Percentiles rank a stretch among this genome's conserved stretches.
Evolutionary conservation across 345 rosid genomes (phyloP).

Genomic region (Capsella bursapastoris): DNA sequence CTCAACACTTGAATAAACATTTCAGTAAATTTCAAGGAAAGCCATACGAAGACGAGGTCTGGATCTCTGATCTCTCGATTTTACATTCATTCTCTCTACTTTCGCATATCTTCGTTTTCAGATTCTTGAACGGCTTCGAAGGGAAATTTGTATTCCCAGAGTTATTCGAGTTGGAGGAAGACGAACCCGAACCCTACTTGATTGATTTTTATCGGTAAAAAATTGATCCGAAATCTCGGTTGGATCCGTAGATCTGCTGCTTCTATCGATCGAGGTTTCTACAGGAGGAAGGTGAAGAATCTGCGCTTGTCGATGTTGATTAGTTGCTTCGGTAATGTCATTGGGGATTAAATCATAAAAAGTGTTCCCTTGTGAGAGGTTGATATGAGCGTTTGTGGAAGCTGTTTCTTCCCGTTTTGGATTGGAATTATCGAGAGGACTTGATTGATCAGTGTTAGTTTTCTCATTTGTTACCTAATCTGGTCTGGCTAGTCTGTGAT

Average conservation of each 20-base stretch:
- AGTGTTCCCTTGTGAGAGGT: background rate
- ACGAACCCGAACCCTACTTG: slow-evolving; percentile 36
- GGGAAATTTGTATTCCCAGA: slow-evolving; percentile 4
- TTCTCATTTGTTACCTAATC: background rate
- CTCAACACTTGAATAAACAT: slow-evolving; percentile 16
- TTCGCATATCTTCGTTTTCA: background rate
- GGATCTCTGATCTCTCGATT: slow-evolving; percentile 36
- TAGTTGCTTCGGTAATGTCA: background rate
- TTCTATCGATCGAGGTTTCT: slow-evolving; percentile 10
- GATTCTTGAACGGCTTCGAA: too few relatives aligned
- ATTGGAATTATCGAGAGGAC: background rate
- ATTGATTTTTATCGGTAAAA: slow-evolving; percentile 5
- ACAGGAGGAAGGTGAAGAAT: slow-evolving; percentile 16
- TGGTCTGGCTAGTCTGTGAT: slow-evolving; percentile 1
- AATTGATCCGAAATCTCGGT: slow-evolving; percentile 7
- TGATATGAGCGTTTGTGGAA: slow-evolving; percentile 26
- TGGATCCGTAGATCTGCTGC: slow-evolving; percentile 3
- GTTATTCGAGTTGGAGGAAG: slow-evolving; percentile 17
- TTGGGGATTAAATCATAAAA: background rate
- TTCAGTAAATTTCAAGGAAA: slow-evolving; percentile 9
- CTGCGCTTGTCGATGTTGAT: slow-evolving; percentile 1
- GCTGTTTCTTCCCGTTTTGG: background rate
- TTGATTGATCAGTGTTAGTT: slow-evolving; percentile 22
- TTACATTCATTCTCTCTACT: slow-evolving; percentile 8
- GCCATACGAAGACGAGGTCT: too few relatives aligned